These are phyloP conservation scores for Pleurotus giganteus DNA, from an alignment of 768 basidiomycete species.

Conservation along the genomic window DNA sequence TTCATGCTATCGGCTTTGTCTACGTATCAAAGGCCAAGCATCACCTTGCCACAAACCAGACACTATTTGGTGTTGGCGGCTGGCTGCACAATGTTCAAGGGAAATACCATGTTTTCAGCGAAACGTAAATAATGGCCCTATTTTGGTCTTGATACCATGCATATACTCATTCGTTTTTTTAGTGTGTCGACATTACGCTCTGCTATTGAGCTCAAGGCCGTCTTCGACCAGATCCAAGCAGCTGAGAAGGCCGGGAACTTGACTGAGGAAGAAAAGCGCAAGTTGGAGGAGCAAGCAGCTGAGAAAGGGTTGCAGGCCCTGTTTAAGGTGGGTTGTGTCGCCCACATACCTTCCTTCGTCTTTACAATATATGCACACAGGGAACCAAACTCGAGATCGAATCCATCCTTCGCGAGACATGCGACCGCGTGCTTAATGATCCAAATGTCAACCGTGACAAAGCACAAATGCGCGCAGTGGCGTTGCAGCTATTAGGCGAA, in stretches of 20 bases:
- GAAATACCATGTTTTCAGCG: slow-evolving; percentile 91
- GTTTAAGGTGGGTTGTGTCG: slow-evolving; percentile 62
- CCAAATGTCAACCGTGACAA: slow-evolving; percentile 51
- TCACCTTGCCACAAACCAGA: slow-evolving; percentile 69
- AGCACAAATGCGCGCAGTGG: slow-evolving; percentile 71
- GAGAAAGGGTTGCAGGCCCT: slow-evolving; percentile 90
- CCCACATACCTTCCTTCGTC: not conserved
- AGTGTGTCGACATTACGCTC: slow-evolving; percentile 84
- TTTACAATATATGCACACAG: slow-evolving; percentile 33
- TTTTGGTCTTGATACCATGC: not conserved
- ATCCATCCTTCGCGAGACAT: slow-evolving; percentile 84
- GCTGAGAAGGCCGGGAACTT: slow-evolving; percentile 85
- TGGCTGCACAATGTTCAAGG: slow-evolving; percentile 93
- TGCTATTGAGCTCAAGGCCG: slow-evolving; percentile 84
- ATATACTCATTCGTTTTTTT: slow-evolving; percentile 9
- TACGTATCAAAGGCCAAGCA: slow-evolving; percentile 84
- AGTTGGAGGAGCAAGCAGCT: slow-evolving; percentile 88
- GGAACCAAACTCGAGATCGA: slow-evolving; percentile 92
- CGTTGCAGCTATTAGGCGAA: slow-evolving; percentile 81
- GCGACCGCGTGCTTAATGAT: slow-evolving; percentile 75
- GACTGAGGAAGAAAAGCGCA: slow-evolving; percentile 72
- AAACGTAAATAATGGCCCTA: slow-evolving; percentile 63
- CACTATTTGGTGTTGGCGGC: slow-evolving; percentile 81
- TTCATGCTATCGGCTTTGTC: slow-evolving; percentile 85
- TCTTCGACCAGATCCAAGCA: slow-evolving; percentile 90